A percentile compares a stretch with the other conserved stretches of the same genome.
These are phyloP conservation scores for Phialophora verrucosa DNA, from an alignment of 2,329 filamentous ascomycete species.

Conservation along the genomic window DNA sequence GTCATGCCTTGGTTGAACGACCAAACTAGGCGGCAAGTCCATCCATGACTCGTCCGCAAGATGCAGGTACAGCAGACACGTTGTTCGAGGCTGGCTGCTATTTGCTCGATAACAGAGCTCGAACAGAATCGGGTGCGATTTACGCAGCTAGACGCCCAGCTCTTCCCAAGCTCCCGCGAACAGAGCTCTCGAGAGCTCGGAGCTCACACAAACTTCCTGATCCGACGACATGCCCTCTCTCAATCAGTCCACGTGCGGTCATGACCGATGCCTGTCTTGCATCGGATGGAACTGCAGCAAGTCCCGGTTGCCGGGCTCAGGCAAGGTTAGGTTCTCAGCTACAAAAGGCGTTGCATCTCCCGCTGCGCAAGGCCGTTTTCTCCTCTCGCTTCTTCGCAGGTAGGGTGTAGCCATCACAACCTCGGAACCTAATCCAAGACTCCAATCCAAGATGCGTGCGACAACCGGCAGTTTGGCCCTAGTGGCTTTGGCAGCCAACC, in stretches of 20 bases:
- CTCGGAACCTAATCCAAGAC: not conserved
- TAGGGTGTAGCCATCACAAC: slow-evolving; percentile 3
- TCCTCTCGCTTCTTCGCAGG: slow-evolving; percentile 13
- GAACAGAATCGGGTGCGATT: not conserved
- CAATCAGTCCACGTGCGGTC: slow-evolving; percentile 25
- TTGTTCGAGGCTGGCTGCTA: slow-evolving; percentile 14
- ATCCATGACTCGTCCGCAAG: not conserved
- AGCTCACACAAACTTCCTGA: slow-evolving; percentile 10
- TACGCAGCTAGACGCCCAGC: not conserved
- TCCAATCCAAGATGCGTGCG: slow-evolving; percentile 25
- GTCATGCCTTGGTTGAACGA: not conserved
- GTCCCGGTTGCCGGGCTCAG: slow-evolving; percentile 7
- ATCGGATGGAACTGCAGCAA: slow-evolving; percentile 12
- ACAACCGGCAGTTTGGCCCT: slow-evolving; percentile 27
- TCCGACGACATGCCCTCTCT: slow-evolving; percentile 16
- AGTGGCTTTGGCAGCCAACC: slow-evolving; percentile 21
- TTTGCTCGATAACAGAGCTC: slow-evolving; percentile 23
- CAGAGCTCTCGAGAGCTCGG: slow-evolving; percentile 7
- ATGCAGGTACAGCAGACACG: slow-evolving; percentile 32
- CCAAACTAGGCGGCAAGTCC: not conserved
- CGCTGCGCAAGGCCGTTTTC: not conserved
- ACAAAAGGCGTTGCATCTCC: slow-evolving; percentile 16
- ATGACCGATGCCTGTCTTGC: slow-evolving; percentile 7
- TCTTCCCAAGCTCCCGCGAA: slow-evolving; percentile 1
- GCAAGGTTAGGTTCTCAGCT: slow-evolving; percentile 5